phyloP scores from a whole-genome alignment of 257 asterid genomes.

The Salvia hispanica region DNA sequence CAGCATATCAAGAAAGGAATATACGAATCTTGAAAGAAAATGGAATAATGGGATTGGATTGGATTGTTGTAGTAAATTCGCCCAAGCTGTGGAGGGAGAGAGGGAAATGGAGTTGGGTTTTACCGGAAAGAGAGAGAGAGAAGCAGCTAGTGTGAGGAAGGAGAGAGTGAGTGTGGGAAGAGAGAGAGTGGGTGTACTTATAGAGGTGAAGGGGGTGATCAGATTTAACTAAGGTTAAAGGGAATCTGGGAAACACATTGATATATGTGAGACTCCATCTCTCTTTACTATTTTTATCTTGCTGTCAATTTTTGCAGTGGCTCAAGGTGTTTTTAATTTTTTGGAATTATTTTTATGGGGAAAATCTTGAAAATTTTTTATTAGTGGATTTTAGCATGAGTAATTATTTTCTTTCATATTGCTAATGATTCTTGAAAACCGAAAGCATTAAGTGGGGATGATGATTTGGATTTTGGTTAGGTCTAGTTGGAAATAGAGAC shows the following conservation, averaged over 20 bases:
- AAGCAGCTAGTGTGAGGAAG: not conserved
- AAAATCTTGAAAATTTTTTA: not conserved
- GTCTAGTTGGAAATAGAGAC: too few relatives aligned
- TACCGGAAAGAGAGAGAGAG: constrained; percentile 33
- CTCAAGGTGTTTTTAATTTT: constrained; percentile 26
- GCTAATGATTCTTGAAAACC: constrained; percentile 1
- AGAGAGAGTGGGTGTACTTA: constrained; percentile 35
- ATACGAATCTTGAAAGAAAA: constrained; percentile 21
- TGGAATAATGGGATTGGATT: constrained; percentile 10
- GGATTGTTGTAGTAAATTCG: not conserved
- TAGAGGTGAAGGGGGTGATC: constrained; percentile 25
- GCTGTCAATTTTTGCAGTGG: constrained; percentile 35
- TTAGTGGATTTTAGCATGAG: not conserved
- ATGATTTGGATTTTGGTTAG: too few relatives aligned
- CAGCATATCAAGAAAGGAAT: constrained; percentile 15
- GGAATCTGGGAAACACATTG: constrained; percentile 41
- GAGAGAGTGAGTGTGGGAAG: not conserved
- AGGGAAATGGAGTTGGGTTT: not conserved
- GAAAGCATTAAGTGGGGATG: not conserved
- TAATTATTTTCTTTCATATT: not conserved
- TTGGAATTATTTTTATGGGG: constrained; percentile 6
- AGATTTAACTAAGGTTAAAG: constrained; percentile 40
- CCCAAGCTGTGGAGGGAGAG: constrained; percentile 17
- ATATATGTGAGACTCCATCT: constrained; percentile 15
- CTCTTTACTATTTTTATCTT: constrained; percentile 19